Percentiles rank a stretch among this genome's conserved stretches.
Conservation (phyloP, 2,329 filamentous ascomycete genomes). For the Ceratocystis smalleyi region DNA sequence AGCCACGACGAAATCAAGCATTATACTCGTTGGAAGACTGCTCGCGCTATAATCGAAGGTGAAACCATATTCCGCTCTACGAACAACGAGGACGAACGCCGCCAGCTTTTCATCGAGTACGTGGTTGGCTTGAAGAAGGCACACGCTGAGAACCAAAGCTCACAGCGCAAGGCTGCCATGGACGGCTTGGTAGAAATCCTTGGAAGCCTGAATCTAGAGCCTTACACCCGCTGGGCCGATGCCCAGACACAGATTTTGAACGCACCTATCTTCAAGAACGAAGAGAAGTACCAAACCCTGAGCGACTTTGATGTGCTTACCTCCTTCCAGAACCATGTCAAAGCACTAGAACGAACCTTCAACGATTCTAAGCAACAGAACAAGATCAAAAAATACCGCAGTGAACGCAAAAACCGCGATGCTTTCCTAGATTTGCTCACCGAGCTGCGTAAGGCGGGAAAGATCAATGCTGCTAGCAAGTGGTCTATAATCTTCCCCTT, state of each 20-base stretch:
- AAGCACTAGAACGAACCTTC: constrained; percentile 73
- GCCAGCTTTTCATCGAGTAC: constrained; percentile 88
- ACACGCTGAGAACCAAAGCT: constrained; percentile 59
- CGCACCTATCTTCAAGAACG: constrained; percentile 37
- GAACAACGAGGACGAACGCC: constrained; percentile 71
- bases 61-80: constrained; percentile 93
- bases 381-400: constrained; percentile 63
- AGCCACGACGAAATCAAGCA: constrained; percentile 94
- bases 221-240: constrained; percentile 88
- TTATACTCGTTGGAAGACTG: constrained; percentile 94
- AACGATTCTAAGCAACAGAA: constrained; percentile 82
- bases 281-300: constrained; percentile 72
- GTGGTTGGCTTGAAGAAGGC: constrained; percentile 67
- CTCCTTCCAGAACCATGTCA: constrained; percentile 91
- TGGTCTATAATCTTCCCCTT: constrained; percentile 69
- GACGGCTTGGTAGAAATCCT: constrained; percentile 67
- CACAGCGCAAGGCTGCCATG: constrained; percentile 63
- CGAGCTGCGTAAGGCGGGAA: constrained; percentile 58
- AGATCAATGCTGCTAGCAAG: constrained; percentile 78
- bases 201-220: constrained; percentile 66
- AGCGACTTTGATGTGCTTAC: constrained; percentile 81
- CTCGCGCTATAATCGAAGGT: constrained; percentile 79
- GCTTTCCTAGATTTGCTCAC: constrained; percentile 58
- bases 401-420: constrained; percentile 77
- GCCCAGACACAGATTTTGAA: constrained; percentile 57